phyloP scores from a whole-genome alignment of 2,329 filamentous ascomycete genomes.

The Gaeumannomyces sp. region DNA sequence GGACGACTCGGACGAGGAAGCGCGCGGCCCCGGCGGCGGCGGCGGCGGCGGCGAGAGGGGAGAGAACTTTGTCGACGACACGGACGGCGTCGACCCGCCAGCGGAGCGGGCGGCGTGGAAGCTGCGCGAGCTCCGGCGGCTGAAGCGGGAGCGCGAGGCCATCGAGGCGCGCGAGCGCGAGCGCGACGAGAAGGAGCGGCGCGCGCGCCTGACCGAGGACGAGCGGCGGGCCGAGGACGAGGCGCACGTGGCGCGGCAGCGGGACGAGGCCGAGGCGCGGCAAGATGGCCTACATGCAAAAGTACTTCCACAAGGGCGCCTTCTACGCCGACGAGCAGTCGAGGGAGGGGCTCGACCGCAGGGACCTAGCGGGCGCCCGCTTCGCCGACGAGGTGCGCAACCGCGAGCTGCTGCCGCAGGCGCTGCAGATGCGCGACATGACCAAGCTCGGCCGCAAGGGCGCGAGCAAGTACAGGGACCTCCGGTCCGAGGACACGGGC shows the following conservation, averaged over 20 bases:
- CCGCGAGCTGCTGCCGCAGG: conserved; percentile 78
- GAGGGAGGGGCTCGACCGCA: conserved; percentile 66
- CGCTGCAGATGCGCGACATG: conserved; percentile 89
- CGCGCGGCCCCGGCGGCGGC: conserved; percentile 4
- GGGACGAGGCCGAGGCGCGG: conserved; percentile 74
- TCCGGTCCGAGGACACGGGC: conserved; percentile 86
- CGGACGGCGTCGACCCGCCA: conserved; percentile 77
- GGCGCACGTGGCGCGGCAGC: conserved; percentile 68
- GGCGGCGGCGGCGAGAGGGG: conserved; percentile 39
- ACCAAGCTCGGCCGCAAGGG: conserved; percentile 91
- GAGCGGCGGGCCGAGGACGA: conserved; percentile 82
- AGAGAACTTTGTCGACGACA: conserved; percentile 77
- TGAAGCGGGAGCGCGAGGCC: conserved; percentile 78
- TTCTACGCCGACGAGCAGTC: conserved; percentile 84
- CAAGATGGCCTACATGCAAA: conserved; percentile 86
- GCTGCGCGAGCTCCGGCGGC: conserved; percentile 79
- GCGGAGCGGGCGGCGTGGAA: conserved; percentile 92
- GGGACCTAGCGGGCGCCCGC: conserved; percentile 78
- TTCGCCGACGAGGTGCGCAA: conserved; percentile 81
- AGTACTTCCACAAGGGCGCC: conserved; percentile 94
- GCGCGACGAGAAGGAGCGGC: conserved; percentile 80
- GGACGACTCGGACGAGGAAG: conserved; percentile 52
- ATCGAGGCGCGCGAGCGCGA: conserved; percentile 82
- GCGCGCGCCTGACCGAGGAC: too few species aligned
- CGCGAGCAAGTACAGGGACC: conserved; percentile 80